Evolutionary conservation across 192 early-diverging fungal species (phyloP).

Genomic region (Chytriomyces sp.): DNA sequence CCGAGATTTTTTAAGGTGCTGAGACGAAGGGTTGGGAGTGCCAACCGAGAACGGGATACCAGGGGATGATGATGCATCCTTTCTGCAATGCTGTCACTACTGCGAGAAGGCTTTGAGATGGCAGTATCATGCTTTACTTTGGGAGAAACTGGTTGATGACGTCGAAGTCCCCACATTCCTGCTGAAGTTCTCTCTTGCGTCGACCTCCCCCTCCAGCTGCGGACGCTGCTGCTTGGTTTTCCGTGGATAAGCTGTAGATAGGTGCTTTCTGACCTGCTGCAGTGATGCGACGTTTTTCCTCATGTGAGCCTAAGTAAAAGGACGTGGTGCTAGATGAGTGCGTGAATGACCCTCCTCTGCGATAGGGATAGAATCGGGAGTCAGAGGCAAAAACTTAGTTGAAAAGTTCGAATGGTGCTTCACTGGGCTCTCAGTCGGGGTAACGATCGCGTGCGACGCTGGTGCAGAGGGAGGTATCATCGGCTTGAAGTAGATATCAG

Average conservation of each 20-base stretch:
- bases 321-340: neutral
- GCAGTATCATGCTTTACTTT: neutral
- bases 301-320: neutral
- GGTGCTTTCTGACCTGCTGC: neutral
- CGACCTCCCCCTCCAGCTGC: neutral
- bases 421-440: neutral
- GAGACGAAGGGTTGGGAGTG: neutral
- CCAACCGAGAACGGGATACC: neutral
- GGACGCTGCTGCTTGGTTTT: neutral
- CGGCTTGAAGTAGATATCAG: slow-evolving; percentile 14
- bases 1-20: neutral
- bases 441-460: no score
- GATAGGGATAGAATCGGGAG: neutral
- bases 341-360: neutral
- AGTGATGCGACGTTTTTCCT: neutral
- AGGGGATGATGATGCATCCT: neutral
- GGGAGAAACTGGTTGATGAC: no score
- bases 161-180: no score
- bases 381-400: no score
- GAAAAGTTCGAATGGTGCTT: no score
- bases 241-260: slow-evolving; percentile 2
- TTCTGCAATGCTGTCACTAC: no score
- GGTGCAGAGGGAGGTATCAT: neutral
- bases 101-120: no score
- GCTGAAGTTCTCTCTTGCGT: no score